Conservation (phyloP, 306 rosid species). For the Pachyrhizus erosus region DNA sequence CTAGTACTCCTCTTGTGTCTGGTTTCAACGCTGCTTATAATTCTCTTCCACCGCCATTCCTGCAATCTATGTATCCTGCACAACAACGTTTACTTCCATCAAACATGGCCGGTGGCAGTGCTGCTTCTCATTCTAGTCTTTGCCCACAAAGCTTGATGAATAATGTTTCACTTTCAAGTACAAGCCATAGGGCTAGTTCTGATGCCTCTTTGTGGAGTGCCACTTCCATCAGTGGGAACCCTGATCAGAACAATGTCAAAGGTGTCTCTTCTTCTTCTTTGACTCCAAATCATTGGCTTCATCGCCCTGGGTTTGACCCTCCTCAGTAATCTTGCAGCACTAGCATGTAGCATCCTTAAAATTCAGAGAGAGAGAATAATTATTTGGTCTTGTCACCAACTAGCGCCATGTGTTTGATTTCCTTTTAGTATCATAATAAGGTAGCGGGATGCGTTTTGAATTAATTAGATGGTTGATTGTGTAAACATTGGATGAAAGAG, state of each 20-base stretch:
- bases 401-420: conserved; percentile 12
- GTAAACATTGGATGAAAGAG: background rate
- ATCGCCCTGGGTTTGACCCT: conserved; percentile 44
- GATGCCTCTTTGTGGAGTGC: conserved; percentile 53
- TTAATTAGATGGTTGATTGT: background rate
- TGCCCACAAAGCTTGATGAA: conserved; percentile 46
- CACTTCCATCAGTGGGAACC: conserved; percentile 28
- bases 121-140: background rate
- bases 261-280: conserved; percentile 41
- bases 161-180: background rate
- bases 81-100: conserved; percentile 30
- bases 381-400: too few species aligned
- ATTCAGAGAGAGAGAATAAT: background rate
- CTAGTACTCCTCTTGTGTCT: conserved; percentile 43
- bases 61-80: background rate
- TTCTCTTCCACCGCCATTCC: conserved; percentile 20
- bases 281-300: conserved; percentile 48
- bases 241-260: conserved; percentile 29
- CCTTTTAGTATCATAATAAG: background rate
- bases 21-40: conserved; percentile 44
- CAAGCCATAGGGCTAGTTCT: conserved; percentile 3
- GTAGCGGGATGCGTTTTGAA: conserved; percentile 1
- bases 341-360: too few species aligned
- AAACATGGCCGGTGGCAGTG: background rate
- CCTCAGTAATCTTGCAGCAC: conserved; percentile 35